Evolutionary conservation across 768 basidiomycete species (phyloP), one percentile per base, ranked within the genome.

Genomic region (Boletus subcaerulescens): DNA sequence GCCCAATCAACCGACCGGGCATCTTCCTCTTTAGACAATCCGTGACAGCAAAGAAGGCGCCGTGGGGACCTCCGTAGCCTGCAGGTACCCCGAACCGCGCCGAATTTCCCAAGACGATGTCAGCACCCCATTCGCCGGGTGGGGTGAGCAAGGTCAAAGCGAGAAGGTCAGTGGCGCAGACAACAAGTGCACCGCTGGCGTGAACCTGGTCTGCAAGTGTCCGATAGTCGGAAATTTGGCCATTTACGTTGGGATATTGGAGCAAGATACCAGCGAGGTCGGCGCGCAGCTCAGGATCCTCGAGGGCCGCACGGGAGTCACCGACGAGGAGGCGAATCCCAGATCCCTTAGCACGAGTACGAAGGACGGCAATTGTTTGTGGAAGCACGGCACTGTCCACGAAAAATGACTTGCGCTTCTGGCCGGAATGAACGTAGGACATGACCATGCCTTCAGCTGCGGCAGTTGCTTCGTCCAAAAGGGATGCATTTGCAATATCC

Each of bases 91-190:
- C 97, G 65, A 99, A 99, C 17, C 97, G 85, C 31, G 90, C 96
- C 15, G 93, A 93, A 70, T 96, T 98, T 38, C 97, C 97, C 43
- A 96, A 77, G 9, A 92, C 95, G 59, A 98, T 84, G 70, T 99
- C 96, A 31, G 94, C 95, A 48, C 96, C 96, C 93, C 96, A 98
- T 77, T 98, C 97, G 53, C 97, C 96, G 14, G 96, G 96, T 29
- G 96, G 92, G 63, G 91, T 93, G 55, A 99, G 78, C 78, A 93
- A 80, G 3, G 94, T 93, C 69, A 98, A 77, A 2, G 96, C 93
- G 39, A 99, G 80, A 49, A 99, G 81, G 73, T 99, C 96, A 12
- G 92, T 93, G 15, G 93, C 93, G 61, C 87, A 91, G 7, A 89
- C 80, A 48, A 97, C 84, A 53, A 97, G 80, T n/a, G 82, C 93